A percentile compares a stretch with the other conserved stretches of the same genome.
Evolutionary conservation across 2,329 filamentous ascomycete genomes (phyloP).

Genomic region (Sporothrix brunneoviolacea): DNA sequence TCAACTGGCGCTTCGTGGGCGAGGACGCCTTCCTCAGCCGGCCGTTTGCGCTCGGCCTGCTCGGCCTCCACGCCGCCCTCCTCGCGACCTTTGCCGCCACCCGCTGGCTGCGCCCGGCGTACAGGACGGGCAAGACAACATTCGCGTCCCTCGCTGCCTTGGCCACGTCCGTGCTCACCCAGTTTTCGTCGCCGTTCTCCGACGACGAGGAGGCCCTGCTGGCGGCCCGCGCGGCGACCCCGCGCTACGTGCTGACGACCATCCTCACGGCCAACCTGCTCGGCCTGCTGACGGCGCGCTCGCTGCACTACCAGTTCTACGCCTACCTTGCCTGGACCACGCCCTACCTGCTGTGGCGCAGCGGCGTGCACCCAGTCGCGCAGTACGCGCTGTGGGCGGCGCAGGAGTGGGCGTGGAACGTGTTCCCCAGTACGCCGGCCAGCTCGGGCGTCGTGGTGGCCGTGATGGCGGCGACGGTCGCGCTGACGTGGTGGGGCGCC

Average conservation of each 20-base stretch:
- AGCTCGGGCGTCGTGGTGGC: slow-evolving; percentile 61
- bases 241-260: slow-evolving; percentile 67
- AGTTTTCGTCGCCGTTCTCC: slow-evolving; percentile 19
- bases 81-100: slow-evolving; percentile 59
- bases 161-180: slow-evolving; percentile 22
- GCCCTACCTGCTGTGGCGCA: slow-evolving; percentile 79
- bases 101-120: slow-evolving; percentile 69
- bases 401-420: slow-evolving; percentile 93
- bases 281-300: slow-evolving; percentile 78
- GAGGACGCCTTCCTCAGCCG: slow-evolving; percentile 69
- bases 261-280: slow-evolving; percentile 71
- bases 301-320: slow-evolving; percentile 93
- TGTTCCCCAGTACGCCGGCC: slow-evolving; percentile 67
- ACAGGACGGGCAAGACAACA: slow-evolving; percentile 51
- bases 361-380: slow-evolving; percentile 59
- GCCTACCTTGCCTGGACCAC: slow-evolving; percentile 85
- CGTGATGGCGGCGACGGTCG: slow-evolving; percentile 60
- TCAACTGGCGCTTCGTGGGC: slow-evolving; percentile 95
- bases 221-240: slow-evolving; percentile 54
- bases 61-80: slow-evolving; percentile 59
- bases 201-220: slow-evolving; percentile 48
- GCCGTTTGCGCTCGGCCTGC: slow-evolving; percentile 59
- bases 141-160: slow-evolving; percentile 31
- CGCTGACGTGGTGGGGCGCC: slow-evolving; percentile 54
- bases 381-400: slow-evolving; percentile 65